A percentile compares a stretch with the other conserved stretches of the same genome.
These are phyloP conservation scores for Myriangium duriaei DNA, from an alignment of 2,329 filamentous ascomycete species.

Conservation along the genomic window DNA sequence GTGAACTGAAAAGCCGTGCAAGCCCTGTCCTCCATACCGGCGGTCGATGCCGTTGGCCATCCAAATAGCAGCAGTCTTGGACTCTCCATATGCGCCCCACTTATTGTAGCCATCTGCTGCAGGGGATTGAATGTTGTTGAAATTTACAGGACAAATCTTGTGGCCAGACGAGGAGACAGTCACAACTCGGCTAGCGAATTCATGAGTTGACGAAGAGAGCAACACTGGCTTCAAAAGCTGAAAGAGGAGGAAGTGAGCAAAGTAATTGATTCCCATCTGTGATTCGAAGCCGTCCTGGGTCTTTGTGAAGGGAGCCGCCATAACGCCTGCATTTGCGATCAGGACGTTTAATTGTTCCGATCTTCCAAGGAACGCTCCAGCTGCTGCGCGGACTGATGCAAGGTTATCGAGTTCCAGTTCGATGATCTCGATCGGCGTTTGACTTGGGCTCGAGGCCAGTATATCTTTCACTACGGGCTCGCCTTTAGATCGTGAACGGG, in stretches of 20 bases:
- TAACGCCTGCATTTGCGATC: slow-evolving; percentile 36
- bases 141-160: slow-evolving; percentile 9
- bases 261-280: slow-evolving; percentile 42
- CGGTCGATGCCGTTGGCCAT: slow-evolving; percentile 42
- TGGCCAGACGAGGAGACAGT: slow-evolving; percentile 35
- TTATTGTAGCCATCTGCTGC: slow-evolving; percentile 15
- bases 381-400: slow-evolving; percentile 22
- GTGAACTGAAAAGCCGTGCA: slow-evolving; percentile 35
- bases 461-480: slow-evolving; percentile 21
- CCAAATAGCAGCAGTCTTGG: slow-evolving; percentile 41
- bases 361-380: slow-evolving; percentile 21
- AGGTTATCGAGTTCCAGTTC: slow-evolving; percentile 23
- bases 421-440: slow-evolving; percentile 14
- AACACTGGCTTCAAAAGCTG: slow-evolving; percentile 37
- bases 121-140: slow-evolving; percentile 24
- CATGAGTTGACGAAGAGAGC: slow-evolving; percentile 26
- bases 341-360: slow-evolving; percentile 28
- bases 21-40: slow-evolving; percentile 30
- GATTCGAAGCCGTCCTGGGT: slow-evolving; percentile 38
- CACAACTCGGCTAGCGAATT: slow-evolving; percentile 37
- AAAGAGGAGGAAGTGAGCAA: slow-evolving; percentile 43
- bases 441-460: slow-evolving; percentile 9
- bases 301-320: slow-evolving; percentile 24
- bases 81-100: slow-evolving; percentile 32
- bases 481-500: slow-evolving; percentile 30